Conservation (phyloP, 1,284 basidiomycete species). For the Blastosporella zonata region DNA sequence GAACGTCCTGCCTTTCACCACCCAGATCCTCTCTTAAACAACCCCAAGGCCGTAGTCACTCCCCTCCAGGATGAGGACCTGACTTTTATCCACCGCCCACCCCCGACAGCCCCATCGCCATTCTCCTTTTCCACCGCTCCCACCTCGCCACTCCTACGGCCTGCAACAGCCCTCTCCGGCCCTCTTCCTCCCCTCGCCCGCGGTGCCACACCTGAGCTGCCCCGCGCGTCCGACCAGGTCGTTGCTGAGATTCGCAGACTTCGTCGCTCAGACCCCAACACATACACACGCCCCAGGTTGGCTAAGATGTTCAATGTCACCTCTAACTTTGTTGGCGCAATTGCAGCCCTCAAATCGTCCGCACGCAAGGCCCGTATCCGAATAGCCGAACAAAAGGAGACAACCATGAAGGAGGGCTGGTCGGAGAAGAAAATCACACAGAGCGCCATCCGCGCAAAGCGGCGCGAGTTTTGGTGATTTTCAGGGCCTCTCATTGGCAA, state of each 20-base stretch:
- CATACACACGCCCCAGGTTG: constrained; percentile 49
- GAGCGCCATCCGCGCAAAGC: constrained; percentile 52
- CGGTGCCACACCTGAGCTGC: constrained; percentile 34
- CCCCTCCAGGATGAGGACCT: constrained; percentile 51
- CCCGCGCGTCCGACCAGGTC: constrained; percentile 48
- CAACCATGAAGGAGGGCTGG: constrained; percentile 47
- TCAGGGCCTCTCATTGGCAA: constrained; percentile 7
- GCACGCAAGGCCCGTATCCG: constrained; percentile 37
- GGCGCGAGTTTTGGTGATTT: constrained; percentile 57
- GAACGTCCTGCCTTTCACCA: constrained; percentile 58
- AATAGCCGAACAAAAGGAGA: constrained; percentile 39
- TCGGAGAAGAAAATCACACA: constrained; percentile 54
- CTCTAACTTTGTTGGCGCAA: constrained; percentile 48
- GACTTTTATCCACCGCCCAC: constrained; percentile 77
- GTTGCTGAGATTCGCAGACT: constrained; percentile 57
- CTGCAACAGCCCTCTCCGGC: constrained; percentile 27
- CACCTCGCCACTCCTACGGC: constrained; percentile 60
- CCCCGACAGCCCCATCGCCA: constrained; percentile 67
- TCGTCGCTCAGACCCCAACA: constrained; percentile 46
- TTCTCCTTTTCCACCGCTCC: constrained; percentile 66
- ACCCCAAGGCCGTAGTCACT: constrained; percentile 55
- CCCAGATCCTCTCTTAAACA: constrained; percentile 62
- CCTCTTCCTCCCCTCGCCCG: constrained; percentile 46
- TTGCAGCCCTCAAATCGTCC: constrained; percentile 53
- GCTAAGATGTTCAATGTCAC: constrained; percentile 60